These are phyloP conservation scores for Phytophthora quininea DNA, from an alignment of 352 stramenopile genomes.

Conservation along the genomic window DNA sequence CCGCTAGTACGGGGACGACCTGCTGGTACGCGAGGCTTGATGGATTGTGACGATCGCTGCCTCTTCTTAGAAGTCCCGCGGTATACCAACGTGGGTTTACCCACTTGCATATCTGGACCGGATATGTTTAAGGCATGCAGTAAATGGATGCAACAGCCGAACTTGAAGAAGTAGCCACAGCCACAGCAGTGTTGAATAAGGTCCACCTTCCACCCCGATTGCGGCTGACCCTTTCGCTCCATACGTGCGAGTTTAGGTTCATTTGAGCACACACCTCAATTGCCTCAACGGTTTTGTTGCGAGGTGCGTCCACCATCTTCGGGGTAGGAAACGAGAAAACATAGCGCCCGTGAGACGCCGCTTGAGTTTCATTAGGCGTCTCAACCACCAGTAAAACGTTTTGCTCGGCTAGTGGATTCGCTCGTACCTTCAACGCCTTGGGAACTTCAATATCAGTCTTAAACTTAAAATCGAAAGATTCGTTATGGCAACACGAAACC, in stretches of 20 bases:
- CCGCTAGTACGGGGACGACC: background rate
- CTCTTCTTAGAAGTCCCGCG: background rate
- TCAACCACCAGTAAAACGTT: background rate
- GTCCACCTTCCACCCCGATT: conserved; percentile 1
- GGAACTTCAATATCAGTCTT: background rate
- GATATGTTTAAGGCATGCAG: background rate
- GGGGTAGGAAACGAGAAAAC: background rate
- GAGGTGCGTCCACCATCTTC: background rate
- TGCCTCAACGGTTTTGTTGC: background rate
- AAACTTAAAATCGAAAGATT: background rate
- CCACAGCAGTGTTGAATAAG: background rate
- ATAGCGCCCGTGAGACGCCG: too few species aligned
- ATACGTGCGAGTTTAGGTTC: background rate
- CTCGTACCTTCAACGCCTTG: background rate
- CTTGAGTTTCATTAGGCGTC: too few species aligned
- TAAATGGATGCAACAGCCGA: background rate
- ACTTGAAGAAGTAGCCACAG: conserved; percentile 2
- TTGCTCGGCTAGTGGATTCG: background rate
- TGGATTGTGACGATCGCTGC: too few species aligned
- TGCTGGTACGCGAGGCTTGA: background rate
- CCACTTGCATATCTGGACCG: background rate
- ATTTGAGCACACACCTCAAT: background rate
- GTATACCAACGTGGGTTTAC: conserved; percentile 1
- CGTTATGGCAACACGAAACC: background rate
- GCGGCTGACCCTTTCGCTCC: background rate